Evolutionary conservation across 306 rosid species (phyloP), one percentile per base, ranked within the genome.

Genomic region (Casuarina glauca): DNA sequence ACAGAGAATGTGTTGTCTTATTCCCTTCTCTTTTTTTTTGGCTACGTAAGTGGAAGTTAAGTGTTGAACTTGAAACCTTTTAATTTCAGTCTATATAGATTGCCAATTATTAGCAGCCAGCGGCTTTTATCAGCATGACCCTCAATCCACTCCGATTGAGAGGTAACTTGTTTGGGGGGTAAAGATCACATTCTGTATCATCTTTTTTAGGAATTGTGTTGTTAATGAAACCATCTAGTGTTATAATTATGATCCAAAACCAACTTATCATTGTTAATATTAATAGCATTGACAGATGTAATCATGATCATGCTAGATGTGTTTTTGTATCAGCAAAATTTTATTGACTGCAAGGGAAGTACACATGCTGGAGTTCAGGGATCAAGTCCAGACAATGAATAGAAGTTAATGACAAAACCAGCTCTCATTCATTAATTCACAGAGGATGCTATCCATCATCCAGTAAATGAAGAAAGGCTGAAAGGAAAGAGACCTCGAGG

Each of bases 401-500:
- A 38, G 2, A 62, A 63, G 64, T 54, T 51, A 39, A 77, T 60
- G 46, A 42, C 16, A 45, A 63, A 19, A 70, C 66, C 46, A 39
- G 44, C 62, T 53, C 75, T 48, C 74, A 48, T 20, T 48, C 12
- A 49, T 6, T 12, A 20, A 48, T 45, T 66, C 32, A 57, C 36
- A 43, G 19, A 43, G 53, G 61, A 55, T 74, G 54, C 61, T 52
- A 76, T 69, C 76, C 77, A 67, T 66, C n/a, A 76, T 38, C 67
- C 74, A 51, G 75, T 49, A 61, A 52, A 54, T 36, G 77, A 72
- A 60, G 71, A 64, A 64, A n/a, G 53, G 75, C 77, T 57, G 69
- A 75, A 11, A 63, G 74, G 48, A 61, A 58, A 70, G 12, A 55
- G 32, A 69, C 13, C 16, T 38, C 43, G 54, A 75, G 39, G 20